Conservation (phyloP, 2,329 filamentous ascomycete genomes). For the Fusarium albidum region DNA sequence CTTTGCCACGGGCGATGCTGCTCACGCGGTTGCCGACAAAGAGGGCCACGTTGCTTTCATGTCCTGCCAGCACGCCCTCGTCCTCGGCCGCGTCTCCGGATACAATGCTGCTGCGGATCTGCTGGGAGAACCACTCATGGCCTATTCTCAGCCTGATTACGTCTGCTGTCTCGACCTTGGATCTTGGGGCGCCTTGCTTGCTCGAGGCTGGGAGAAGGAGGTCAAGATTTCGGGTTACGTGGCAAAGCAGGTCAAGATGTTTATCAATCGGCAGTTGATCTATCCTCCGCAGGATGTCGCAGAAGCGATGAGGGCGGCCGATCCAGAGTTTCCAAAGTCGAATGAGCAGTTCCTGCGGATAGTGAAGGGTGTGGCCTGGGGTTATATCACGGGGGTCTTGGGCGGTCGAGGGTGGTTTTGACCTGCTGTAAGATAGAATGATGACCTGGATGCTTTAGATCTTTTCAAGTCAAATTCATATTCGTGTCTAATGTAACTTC, state of each 20-base stretch:
- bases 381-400: too few species aligned
- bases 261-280: slow-evolving; percentile 41
- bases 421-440: too few species aligned
- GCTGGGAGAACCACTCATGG: slow-evolving; percentile 32
- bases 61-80: slow-evolving; percentile 50
- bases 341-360: too few species aligned
- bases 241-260: slow-evolving; percentile 45
- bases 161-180: slow-evolving; percentile 49
- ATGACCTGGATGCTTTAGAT: too few species aligned
- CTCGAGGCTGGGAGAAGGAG: slow-evolving; percentile 43
- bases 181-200: slow-evolving; percentile 39
- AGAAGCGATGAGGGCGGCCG: neutral
- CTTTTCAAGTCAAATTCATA: too few species aligned
- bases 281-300: neutral
- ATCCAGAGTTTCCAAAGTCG: too few species aligned
- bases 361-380: too few species aligned
- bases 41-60: slow-evolving; percentile 44
- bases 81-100: slow-evolving; percentile 45
- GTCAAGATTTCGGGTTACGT: slow-evolving; percentile 37
- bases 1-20: slow-evolving; percentile 45
- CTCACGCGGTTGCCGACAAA: slow-evolving; percentile 35
- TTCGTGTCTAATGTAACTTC: too few species aligned
- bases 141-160: slow-evolving; percentile 45
- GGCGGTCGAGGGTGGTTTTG: too few species aligned
- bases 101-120: slow-evolving; percentile 47